Conservation (phyloP, 2,329 filamentous ascomycete species). For the Ophiostoma perfectum region DNA sequence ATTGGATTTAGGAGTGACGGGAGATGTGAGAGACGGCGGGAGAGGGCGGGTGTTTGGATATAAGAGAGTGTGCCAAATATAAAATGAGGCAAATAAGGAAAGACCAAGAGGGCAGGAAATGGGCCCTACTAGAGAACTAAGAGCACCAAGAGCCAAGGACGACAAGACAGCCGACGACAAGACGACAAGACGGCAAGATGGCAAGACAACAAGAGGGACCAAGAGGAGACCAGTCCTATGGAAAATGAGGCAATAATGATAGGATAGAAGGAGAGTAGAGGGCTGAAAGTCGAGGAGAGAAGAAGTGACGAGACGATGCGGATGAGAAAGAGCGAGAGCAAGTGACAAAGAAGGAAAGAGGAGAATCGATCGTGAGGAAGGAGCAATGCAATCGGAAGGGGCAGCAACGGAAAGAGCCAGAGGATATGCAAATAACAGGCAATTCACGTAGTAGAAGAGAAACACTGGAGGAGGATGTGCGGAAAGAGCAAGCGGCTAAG, state of each 20-base stretch:
- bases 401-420: not conserved
- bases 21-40: not conserved
- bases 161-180: not conserved
- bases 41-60: not conserved
- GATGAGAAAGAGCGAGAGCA: not conserved
- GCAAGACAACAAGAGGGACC: not conserved
- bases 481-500: conserved; percentile 20
- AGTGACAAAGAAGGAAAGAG: conserved; percentile 11
- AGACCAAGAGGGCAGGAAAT: conserved; percentile 4
- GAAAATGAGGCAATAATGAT: not conserved
- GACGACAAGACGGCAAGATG: not conserved
- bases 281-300: conserved; percentile 6
- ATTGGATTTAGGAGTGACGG: not conserved
- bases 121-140: not conserved
- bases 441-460: too few relatives aligned
- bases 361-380: not conserved
- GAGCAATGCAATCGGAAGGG: not conserved
- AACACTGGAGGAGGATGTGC: not conserved
- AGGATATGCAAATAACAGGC: not conserved
- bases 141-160: not conserved
- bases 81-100: not conserved
- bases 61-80: not conserved
- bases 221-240: not conserved
- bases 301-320: conserved; percentile 3
- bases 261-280: not conserved